A percentile compares a stretch with the other conserved stretches of the same genome.
These are phyloP conservation scores for Monoraphidium neglectum DNA, from an alignment of 139 green algal species.

Conservation along the genomic window DNA sequence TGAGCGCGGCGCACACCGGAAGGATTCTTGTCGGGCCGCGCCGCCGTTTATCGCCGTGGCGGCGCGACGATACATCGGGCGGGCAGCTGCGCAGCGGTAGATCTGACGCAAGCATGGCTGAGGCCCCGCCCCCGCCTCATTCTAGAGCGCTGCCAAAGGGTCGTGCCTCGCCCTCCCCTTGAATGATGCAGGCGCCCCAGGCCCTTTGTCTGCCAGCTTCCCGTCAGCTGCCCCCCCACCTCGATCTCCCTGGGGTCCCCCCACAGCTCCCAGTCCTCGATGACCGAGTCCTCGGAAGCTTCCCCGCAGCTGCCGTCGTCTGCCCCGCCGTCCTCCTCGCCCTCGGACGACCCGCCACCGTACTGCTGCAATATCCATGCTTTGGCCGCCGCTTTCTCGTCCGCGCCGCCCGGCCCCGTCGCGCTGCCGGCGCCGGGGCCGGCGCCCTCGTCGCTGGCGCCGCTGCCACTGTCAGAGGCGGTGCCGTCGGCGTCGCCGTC, in stretches of 20 bases:
- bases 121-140: not conserved
- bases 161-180: too few relatives aligned
- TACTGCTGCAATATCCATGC: slow-evolving; percentile 79
- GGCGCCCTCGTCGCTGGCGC: not conserved
- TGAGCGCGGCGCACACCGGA: not conserved
- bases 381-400: slow-evolving; percentile 35
- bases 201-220: too few relatives aligned
- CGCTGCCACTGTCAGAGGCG: not conserved
- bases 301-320: not conserved
- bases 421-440: not conserved
- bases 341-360: slow-evolving; percentile 22
- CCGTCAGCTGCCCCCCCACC: too few relatives aligned
- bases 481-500: slow-evolving; percentile 10
- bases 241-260: slow-evolving; percentile 75
- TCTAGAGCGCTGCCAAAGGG: slow-evolving; percentile 2
- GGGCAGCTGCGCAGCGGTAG: too few relatives aligned
- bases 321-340: slow-evolving; percentile 4
- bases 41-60: too few relatives aligned
- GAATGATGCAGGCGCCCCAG: too few relatives aligned
- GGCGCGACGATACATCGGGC: too few relatives aligned
- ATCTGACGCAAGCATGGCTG: not conserved
- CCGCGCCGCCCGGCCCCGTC: not conserved
- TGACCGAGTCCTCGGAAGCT: not conserved
- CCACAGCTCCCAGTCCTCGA: slow-evolving; percentile 88
- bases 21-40: too few relatives aligned